These are phyloP conservation scores for Teratosphaeria gauchensis DNA, from an alignment of 2,329 filamentous ascomycete genomes.

Conservation along the genomic window DNA sequence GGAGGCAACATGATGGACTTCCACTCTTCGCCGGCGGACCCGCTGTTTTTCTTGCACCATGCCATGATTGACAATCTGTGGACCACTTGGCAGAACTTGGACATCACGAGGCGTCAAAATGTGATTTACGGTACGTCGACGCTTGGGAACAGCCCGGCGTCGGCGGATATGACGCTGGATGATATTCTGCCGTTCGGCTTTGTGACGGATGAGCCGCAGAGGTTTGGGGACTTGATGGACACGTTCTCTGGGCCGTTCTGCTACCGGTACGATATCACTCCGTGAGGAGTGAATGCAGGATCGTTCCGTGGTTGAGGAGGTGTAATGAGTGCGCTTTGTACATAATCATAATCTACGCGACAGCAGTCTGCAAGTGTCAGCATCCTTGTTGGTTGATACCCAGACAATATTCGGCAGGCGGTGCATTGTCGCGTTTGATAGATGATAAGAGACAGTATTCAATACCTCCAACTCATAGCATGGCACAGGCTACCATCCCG, in stretches of 20 bases:
- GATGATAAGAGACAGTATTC: background rate
- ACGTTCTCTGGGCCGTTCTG: slow-evolving; percentile 24
- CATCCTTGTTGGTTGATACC: background rate
- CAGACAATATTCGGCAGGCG: background rate
- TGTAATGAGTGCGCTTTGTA: background rate
- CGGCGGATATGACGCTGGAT: slow-evolving; percentile 36
- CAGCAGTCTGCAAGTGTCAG: background rate
- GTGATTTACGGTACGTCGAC: slow-evolving; percentile 37
- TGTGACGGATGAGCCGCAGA: slow-evolving; percentile 13
- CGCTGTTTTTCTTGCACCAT: slow-evolving; percentile 42
- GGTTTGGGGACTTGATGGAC: slow-evolving; percentile 22
- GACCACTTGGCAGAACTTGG: slow-evolving; percentile 42
- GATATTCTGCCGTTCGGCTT: slow-evolving; percentile 29
- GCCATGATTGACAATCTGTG: slow-evolving; percentile 38
- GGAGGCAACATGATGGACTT: slow-evolving; percentile 32
- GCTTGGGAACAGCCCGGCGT: slow-evolving; percentile 34
- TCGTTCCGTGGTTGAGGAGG: background rate
- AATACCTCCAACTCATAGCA: background rate
- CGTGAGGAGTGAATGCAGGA: background rate
- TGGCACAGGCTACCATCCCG: too few species aligned
- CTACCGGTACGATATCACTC: slow-evolving; percentile 19
- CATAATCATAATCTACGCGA: background rate
- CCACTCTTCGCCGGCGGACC: slow-evolving; percentile 36
- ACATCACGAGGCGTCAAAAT: slow-evolving; percentile 29
- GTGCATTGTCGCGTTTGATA: background rate